Base-by-base conservation (phyloP, 2,329 filamentous ascomycete species). In the Sclerotinia sclerotiorum region DNA sequence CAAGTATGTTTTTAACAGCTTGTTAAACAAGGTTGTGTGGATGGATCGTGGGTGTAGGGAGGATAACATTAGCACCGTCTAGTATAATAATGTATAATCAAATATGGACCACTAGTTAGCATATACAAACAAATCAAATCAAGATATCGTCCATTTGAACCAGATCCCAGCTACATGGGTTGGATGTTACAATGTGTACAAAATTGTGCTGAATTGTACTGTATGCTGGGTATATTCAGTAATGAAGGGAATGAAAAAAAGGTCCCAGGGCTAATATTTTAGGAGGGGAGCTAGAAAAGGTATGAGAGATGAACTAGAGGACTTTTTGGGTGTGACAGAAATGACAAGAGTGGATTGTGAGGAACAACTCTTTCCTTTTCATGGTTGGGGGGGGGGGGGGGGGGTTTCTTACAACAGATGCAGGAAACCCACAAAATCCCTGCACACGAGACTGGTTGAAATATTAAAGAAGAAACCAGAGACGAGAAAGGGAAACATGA, bases 381-480 rank as follows among this genome's bases (percentile, higher is more conserved):
- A 11, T 32, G 27, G 2, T 21, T 55, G 27, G 48, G 27, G 51
- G 51, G 51, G 27, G 2, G 11, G 32, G 27, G 48, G 27, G 51
- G 51, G 51, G 8, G 5, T 35, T 46, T 60, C 27, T 49, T 35
- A 49, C 27, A 35, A 8, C 27, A 24, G 44, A 44, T 61, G 57
- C 24, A 49, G 42, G 29, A 62, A 62, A 35, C 44, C 44, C 44
- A 62, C 58, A 62, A 49, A 61, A 62, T 62, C 44, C 58, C 49
- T 49, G 44, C 21, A 62, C 21, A 62, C 58, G 58, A 35, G 58
- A 62, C 58, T 19, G 44, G 49, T 49, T n/a, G 44, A 62, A 57
- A 42, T 55, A 19, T n/a, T 19, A 57, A 19, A 56, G 32, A 56
- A 8, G 52, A 35, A 35, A 21, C 17, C 35, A 55, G 13, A 42